phyloP scores from a whole-genome alignment of 495 filamentous ascomycete genomes.

The Penicillium parvum region DNA sequence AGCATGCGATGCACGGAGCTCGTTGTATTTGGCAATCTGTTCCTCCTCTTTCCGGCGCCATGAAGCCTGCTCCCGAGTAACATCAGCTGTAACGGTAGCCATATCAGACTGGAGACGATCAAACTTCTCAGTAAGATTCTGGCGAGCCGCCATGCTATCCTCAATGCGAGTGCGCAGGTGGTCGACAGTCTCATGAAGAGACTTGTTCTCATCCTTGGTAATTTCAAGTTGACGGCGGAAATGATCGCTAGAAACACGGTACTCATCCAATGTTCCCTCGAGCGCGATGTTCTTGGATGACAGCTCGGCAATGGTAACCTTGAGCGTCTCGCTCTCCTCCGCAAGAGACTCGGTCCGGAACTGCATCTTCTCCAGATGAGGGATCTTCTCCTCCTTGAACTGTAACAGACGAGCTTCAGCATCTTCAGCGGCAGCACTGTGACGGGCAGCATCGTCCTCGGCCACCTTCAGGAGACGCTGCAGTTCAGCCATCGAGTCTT shows the following conservation, averaged over 20 bases:
- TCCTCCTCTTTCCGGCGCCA: constrained; percentile 71
- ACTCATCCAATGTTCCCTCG: constrained; percentile 57
- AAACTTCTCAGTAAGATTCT: constrained; percentile 74
- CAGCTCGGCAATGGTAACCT: constrained; percentile 61
- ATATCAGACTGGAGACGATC: constrained; percentile 81
- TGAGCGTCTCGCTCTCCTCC: constrained; percentile 58
- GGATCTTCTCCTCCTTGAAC: constrained; percentile 50
- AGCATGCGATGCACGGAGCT: constrained; percentile 70
- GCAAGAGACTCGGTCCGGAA: constrained; percentile 61
- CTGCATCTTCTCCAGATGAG: constrained; percentile 44
- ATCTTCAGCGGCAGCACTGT: constrained; percentile 65
- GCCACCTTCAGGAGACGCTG: constrained; percentile 67
- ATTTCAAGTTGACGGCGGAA: constrained; percentile 54
- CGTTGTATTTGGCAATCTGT: constrained; percentile 68
- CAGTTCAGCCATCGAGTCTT: constrained; percentile 68
- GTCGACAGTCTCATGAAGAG: constrained; percentile 61
- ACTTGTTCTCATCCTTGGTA: constrained; percentile 51
- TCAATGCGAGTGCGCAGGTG: constrained; percentile 71
- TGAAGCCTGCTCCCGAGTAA: constrained; percentile 72
- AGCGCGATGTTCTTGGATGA: constrained; percentile 53
- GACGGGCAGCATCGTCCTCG: constrained; percentile 65
- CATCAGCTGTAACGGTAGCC: constrained; percentile 66
- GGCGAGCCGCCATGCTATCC: constrained; percentile 74
- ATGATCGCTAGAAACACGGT: constrained; percentile 52
- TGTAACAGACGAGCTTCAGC: constrained; percentile 53